Evolutionary conservation across 441 rosid species (phyloP).

Genomic region (Codiaeum variegatum): DNA sequence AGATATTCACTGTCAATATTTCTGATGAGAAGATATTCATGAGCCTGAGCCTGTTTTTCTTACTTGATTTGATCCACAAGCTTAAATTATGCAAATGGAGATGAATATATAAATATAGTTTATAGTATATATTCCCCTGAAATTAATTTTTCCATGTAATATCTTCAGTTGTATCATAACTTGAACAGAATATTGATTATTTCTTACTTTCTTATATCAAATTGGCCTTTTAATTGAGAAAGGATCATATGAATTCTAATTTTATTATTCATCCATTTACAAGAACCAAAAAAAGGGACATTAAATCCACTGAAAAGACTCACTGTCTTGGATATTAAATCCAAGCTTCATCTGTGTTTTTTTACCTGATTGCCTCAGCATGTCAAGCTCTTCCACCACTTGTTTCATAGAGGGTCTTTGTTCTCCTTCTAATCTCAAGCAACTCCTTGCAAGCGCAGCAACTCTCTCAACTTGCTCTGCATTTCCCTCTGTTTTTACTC

Average conservation of each 20-base stretch:
- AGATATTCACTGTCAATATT: conserved; percentile 12
- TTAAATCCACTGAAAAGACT: background rate
- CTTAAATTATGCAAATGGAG: background rate
- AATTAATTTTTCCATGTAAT: background rate
- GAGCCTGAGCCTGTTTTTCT: background rate
- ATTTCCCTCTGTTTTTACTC: conserved; percentile 23
- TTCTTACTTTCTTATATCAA: background rate
- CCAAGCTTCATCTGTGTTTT: background rate
- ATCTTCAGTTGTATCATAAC: background rate
- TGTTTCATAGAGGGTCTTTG: conserved; percentile 37
- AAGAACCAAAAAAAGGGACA: too few relatives aligned
- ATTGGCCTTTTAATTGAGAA: too few relatives aligned
- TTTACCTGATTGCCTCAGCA: conserved; percentile 1
- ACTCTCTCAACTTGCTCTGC: conserved; percentile 22
- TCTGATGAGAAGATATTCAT: background rate
- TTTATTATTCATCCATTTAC: too few relatives aligned
- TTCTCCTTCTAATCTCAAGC: conserved; percentile 34
- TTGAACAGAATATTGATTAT: background rate
- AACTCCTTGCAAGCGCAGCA: conserved; percentile 36
- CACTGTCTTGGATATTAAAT: background rate
- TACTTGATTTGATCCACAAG: background rate
- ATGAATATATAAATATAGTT: background rate
- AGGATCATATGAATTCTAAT: background rate
- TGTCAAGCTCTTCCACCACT: conserved; percentile 28
- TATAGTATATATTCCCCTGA: background rate